Evolutionary conservation across 768 basidiomycete species (phyloP), one percentile per base, ranked within the genome.

Genomic region (Mycena capillaripes): DNA sequence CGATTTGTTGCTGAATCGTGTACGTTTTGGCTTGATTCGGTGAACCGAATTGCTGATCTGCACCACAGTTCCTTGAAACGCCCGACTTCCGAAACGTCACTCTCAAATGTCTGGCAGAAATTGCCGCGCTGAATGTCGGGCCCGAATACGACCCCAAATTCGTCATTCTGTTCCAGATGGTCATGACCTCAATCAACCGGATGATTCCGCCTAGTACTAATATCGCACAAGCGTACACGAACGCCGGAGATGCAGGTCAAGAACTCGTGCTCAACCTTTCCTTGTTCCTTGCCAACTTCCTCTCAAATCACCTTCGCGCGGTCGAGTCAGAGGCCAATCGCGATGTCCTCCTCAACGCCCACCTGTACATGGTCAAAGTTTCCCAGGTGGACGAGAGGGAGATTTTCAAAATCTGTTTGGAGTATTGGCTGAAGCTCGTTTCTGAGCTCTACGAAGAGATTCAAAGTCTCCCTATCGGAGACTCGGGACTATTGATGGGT

Each of bases 111-210:
- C 86, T 99, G 40, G 96, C 96, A 11, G 97, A 99, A 84, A 98
- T 99, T 75, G 98, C 96, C 4, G 95, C 92, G 4, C 90, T 99
- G 48, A 95, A 93, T 79, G 96, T 99, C 62, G 96, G 96, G 21
- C 92, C 97, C 17, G 97, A 98, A 86, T 99, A 98, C 82, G 97
- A 99, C 81, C 92, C 92, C 30, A 99, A 99, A 89, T 99, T 98
- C 81, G 96, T 97, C 72, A 96, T 97, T 75, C 86, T 99, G 38
- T 99, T 99, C 86, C 95, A 95, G 62, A 97, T 97, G 91, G 97
- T 98, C 81, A 97, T 98, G 97, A 97, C 97, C 5, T 94, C 96
- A 48, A 84, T 98, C 76, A 98, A 99, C 83, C 93, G 95, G 69
- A 98, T 98, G 96, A 93, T 98, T 30, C 97, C 96, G 36, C 97